Percentiles rank a stretch among this genome's conserved stretches.
These are phyloP conservation scores for Mycena capillaripes DNA, from an alignment of 768 basidiomycete species.

Conservation along the genomic window DNA sequence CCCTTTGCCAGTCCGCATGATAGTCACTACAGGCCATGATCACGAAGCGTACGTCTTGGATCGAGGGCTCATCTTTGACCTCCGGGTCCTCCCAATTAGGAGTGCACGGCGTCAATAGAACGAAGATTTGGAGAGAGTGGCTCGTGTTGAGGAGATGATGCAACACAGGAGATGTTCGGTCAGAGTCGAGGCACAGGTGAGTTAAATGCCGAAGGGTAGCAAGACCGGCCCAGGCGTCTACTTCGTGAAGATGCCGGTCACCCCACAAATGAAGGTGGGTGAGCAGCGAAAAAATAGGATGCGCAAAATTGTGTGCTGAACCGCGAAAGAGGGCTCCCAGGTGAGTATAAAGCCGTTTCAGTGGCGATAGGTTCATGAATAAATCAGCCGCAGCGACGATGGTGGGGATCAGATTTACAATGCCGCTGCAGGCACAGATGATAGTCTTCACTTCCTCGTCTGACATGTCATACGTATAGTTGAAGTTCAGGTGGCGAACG, in stretches of 20 bases:
- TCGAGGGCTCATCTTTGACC: background rate
- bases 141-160: background rate
- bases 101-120: background rate
- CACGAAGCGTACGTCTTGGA: background rate
- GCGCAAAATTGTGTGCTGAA: background rate
- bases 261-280: background rate
- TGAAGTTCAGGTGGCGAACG: background rate
- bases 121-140: background rate
- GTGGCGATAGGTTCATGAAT: background rate
- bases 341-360: background rate
- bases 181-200: background rate
- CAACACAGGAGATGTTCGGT: background rate
- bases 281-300: background rate
- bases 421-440: background rate
- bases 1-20: background rate
- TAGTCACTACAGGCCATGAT: background rate
- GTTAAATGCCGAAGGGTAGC: background rate
- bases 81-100: background rate
- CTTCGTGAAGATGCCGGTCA: background rate
- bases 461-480: background rate
- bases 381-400: background rate
- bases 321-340: background rate
- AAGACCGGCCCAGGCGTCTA: background rate
- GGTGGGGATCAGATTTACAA: background rate
- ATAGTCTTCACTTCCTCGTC: background rate